These are phyloP conservation scores for Phragmites australis DNA, from an alignment of 176 grass and related monocot species.

Conservation along the genomic window DNA sequence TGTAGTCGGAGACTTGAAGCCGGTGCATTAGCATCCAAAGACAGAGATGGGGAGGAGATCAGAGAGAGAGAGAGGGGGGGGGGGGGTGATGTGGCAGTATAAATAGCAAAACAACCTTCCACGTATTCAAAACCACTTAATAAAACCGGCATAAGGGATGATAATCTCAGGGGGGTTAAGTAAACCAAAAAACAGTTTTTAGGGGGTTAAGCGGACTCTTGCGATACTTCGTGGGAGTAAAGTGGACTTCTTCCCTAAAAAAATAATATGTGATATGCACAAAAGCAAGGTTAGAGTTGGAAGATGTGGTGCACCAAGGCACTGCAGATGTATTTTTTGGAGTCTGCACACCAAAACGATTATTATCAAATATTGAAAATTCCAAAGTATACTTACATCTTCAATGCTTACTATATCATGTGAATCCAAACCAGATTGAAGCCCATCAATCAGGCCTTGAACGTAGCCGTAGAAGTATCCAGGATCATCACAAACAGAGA, in stretches of 20 bases:
- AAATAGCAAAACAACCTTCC: neutral
- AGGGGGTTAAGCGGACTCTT: neutral
- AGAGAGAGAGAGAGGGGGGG: too few species aligned
- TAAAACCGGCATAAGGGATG: neutral
- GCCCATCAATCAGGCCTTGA: conserved; percentile 93
- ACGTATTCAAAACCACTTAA: neutral
- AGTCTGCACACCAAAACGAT: neutral
- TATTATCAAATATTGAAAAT: conserved; percentile 6
- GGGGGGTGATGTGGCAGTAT: neutral
- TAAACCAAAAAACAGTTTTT: neutral
- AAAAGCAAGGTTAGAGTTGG: neutral
- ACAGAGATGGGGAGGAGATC: too few species aligned
- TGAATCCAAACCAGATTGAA: conserved; percentile 71
- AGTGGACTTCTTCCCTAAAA: too few species aligned
- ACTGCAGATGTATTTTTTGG: neutral
- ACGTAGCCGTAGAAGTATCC: conserved; percentile 78
- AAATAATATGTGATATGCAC: neutral
- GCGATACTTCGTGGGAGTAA: neutral
- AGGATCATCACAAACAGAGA: conserved; percentile 93
- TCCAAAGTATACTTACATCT: conserved; percentile 57
- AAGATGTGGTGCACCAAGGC: neutral
- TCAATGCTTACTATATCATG: conserved; percentile 80
- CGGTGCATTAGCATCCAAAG: too few species aligned
- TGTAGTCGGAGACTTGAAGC: too few species aligned
- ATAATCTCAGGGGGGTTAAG: neutral